These are phyloP conservation scores for Colletotrichum sp. DNA, from an alignment of 2,329 filamentous ascomycete genomes.

Conservation along the genomic window DNA sequence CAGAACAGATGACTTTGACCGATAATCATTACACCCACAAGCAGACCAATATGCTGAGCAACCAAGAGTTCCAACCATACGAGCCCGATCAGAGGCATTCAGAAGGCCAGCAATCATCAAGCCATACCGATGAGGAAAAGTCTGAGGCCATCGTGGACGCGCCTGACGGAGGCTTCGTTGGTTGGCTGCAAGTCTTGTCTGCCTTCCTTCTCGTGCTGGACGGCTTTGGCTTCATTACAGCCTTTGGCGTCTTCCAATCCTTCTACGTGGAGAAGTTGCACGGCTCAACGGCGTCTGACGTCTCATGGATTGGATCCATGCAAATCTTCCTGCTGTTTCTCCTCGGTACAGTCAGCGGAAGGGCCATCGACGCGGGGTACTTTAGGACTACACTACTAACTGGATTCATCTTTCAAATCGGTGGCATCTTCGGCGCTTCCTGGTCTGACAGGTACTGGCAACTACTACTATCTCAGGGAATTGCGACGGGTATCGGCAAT, in stretches of 20 bases:
- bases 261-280: constrained; percentile 41
- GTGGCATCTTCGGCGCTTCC: constrained; percentile 51
- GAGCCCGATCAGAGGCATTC: neutral
- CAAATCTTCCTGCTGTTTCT: constrained; percentile 49
- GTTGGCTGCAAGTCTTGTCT: constrained; percentile 42
- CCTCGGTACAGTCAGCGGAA: constrained; percentile 47
- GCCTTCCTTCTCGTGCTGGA: constrained; percentile 46
- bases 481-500: constrained; percentile 56
- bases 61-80: neutral
- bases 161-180: constrained; percentile 21
- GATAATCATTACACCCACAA: neutral
- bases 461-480: constrained; percentile 53
- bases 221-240: constrained; percentile 50
- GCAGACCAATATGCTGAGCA: neutral
- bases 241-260: constrained; percentile 49
- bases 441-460: constrained; percentile 51
- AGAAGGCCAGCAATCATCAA: neutral
- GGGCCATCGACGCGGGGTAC: constrained; percentile 48
- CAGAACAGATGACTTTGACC: neutral
- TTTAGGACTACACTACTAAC: constrained; percentile 42
- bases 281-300: constrained; percentile 36
- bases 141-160: neutral
- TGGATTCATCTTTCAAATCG: constrained; percentile 40
- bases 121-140: neutral
- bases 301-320: constrained; percentile 52